Percentiles rank a stretch among this genome's conserved stretches.
phyloP scores from a whole-genome alignment of 139 green algal genomes.

The Chlorella sp. region DNA sequence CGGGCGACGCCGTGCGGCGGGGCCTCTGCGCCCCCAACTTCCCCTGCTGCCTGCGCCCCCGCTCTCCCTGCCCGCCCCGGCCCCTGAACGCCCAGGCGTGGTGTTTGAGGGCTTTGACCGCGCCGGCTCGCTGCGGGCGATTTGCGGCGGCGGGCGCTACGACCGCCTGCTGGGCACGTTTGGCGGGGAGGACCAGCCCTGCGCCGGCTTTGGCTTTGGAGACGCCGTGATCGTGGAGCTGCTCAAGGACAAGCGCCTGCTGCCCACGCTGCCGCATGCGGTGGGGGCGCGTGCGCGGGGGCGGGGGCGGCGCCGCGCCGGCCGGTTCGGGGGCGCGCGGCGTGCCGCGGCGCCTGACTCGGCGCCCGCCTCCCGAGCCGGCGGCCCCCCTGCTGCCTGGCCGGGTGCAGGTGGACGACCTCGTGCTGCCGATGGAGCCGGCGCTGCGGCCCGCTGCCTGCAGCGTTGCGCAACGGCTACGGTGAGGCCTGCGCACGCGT shows the following conservation, averaged over 20 bases:
- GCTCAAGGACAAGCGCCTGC: conserved; percentile 83
- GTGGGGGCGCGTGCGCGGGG: too few relatives aligned
- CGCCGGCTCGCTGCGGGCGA: conserved; percentile 87
- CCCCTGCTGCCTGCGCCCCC: neutral
- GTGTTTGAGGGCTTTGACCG: conserved; percentile 96
- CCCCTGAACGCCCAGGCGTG: conserved; percentile 51
- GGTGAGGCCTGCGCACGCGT: too few relatives aligned
- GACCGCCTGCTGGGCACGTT: conserved; percentile 90
- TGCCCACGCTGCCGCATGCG: conserved; percentile 65
- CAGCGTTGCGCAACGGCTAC: conserved; percentile 68
- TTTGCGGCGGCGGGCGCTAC: conserved; percentile 96
- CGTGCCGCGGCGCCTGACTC: too few relatives aligned
- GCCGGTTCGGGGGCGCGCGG: too few relatives aligned
- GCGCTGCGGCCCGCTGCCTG: conserved; percentile 57
- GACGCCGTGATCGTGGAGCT: conserved; percentile 98
- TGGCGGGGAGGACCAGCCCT: conserved; percentile 82
- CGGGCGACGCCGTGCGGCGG: too few relatives aligned
- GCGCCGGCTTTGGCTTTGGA: conserved; percentile 92
- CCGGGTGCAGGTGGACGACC: conserved; percentile 80
- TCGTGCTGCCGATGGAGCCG: conserved; percentile 82
- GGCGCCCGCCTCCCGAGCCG: too few relatives aligned
- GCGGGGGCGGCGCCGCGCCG: too few relatives aligned
- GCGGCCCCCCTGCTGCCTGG: too few relatives aligned
- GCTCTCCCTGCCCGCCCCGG: neutral
- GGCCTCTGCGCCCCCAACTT: neutral